These are phyloP conservation scores for Trichoderma citrinoviride DNA, from an alignment of 2,329 filamentous ascomycete genomes.

Conservation along the genomic window DNA sequence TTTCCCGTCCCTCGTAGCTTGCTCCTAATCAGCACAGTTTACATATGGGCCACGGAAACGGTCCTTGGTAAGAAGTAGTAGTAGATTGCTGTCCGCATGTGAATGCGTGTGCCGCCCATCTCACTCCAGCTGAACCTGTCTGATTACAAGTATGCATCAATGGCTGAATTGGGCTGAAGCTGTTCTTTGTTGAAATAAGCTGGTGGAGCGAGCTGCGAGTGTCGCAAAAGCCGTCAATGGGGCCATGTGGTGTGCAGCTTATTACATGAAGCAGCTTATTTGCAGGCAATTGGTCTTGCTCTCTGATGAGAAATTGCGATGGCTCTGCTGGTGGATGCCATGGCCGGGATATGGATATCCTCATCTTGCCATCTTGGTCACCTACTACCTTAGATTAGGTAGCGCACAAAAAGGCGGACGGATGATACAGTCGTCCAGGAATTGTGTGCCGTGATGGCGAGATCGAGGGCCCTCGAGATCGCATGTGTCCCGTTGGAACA, in stretches of 20 bases:
- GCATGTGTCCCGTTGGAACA: too few species aligned
- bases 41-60: conserved; percentile 16
- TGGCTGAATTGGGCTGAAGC: background rate
- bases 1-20: background rate
- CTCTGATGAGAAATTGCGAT: conserved; percentile 16
- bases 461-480: too few species aligned
- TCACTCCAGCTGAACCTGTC: background rate
- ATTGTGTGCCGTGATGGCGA: too few species aligned
- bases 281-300: background rate
- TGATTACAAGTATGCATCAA: background rate
- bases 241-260: background rate
- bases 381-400: too few species aligned
- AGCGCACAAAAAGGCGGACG: too few species aligned
- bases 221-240: too few species aligned
- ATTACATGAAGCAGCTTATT: background rate
- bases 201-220: conserved; percentile 6
- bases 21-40: background rate
- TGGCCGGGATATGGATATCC: background rate
- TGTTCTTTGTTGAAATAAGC: background rate
- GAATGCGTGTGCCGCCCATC: background rate
- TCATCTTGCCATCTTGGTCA: background rate
- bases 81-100: background rate
- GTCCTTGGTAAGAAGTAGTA: background rate
- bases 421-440: too few species aligned
- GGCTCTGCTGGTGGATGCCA: conserved; percentile 8